Percentiles rank a stretch among this genome's conserved stretches.
These are phyloP conservation scores for Quercus tomentella DNA, from an alignment of 331 rosid genomes.

Conservation along the genomic window DNA sequence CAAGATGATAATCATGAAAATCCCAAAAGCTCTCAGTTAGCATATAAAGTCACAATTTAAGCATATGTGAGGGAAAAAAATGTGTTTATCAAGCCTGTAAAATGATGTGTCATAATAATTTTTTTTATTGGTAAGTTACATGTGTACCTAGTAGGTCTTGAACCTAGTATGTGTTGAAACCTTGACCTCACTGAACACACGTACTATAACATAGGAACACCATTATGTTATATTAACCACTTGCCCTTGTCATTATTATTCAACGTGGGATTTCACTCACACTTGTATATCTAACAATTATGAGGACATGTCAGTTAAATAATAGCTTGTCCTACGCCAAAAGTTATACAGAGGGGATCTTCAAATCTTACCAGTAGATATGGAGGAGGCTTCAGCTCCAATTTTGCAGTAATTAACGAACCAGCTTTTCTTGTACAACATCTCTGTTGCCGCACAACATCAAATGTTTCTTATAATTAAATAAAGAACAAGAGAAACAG, in stretches of 20 bases:
- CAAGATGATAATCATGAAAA: neutral
- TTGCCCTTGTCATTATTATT: no score
- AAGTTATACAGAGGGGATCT: neutral
- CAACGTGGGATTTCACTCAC: no score
- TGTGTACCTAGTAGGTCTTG: no score
- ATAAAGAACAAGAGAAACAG: neutral
- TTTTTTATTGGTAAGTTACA: no score
- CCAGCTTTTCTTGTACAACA: slow-evolving; percentile 18
- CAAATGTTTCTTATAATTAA: neutral
- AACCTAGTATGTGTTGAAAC: no score
- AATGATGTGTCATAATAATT: neutral
- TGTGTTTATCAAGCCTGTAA: neutral
- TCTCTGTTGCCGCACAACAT: slow-evolving; percentile 14
- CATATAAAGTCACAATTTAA: neutral
- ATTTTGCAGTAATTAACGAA: slow-evolving; percentile 23
- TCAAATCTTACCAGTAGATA: slow-evolving; percentile 45
- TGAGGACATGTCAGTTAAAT: no score
- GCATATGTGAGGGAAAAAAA: neutral
- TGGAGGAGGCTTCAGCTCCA: slow-evolving; percentile 58
- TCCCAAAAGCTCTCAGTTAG: neutral
- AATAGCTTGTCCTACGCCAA: neutral
- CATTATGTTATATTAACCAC: no score
- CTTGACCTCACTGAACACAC: no score
- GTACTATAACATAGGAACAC: no score
- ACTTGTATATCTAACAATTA: no score